Evolutionary conservation across 192 early-diverging fungal species (phyloP).

Genomic region (Tieghemiomyces parasiticus): DNA sequence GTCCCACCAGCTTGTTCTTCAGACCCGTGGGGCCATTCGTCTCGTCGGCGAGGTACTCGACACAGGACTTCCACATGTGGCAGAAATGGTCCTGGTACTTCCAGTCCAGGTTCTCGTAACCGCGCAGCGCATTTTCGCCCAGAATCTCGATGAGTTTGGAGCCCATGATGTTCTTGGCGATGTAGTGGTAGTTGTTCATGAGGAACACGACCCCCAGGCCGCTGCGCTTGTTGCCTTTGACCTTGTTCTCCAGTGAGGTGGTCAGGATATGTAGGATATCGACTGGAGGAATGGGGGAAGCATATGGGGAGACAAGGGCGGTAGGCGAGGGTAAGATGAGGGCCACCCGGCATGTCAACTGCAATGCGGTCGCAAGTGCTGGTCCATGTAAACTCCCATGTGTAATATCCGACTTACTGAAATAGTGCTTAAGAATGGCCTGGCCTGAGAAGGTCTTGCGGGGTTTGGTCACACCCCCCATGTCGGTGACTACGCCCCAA

Average conservation of each 20-base stretch:
- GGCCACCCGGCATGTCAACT: too few relatives aligned
- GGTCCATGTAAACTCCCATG: too few relatives aligned
- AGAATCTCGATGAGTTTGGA: conserved; percentile 33
- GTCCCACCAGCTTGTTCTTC: conserved; percentile 39
- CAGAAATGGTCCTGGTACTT: conserved; percentile 32
- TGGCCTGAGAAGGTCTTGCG: conserved; percentile 12
- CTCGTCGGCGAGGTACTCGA: conserved; percentile 56
- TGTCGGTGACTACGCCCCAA: conserved; percentile 17
- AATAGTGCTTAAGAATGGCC: conserved; percentile 13
- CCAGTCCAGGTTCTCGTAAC: conserved; percentile 36
- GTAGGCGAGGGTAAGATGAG: too few relatives aligned
- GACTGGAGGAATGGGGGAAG: too few relatives aligned
- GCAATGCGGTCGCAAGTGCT: too few relatives aligned
- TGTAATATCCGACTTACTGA: conserved; percentile 19
- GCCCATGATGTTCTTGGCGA: conserved; percentile 40
- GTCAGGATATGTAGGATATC: conserved; percentile 42
- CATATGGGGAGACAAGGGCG: too few relatives aligned
- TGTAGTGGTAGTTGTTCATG: conserved; percentile 72
- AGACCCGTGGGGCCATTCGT: conserved; percentile 52
- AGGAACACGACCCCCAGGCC: conserved; percentile 52
- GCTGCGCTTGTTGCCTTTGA: conserved; percentile 54
- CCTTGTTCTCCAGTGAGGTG: conserved; percentile 44
- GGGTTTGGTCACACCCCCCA: conserved; percentile 2
- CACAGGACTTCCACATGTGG: conserved; percentile 55
- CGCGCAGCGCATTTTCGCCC: conserved; percentile 25